Conservation (phyloP, 805 yeast species). For the Zygotorulaspora danielsina region DNA sequence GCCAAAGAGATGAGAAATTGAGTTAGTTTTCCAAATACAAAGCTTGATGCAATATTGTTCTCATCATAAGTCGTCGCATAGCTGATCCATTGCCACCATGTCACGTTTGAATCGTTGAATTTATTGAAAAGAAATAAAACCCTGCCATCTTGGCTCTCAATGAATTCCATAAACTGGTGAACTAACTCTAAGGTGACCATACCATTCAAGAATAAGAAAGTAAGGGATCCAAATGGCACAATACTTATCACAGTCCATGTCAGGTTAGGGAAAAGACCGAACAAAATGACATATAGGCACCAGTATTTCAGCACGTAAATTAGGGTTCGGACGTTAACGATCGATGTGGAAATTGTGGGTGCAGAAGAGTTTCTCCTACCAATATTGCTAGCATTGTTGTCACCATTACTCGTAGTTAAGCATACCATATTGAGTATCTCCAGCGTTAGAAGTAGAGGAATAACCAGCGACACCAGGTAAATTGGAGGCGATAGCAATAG, state of each 20-base stretch:
- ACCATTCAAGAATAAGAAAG: slow-evolving; percentile 9
- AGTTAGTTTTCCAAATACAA: slow-evolving; percentile 17
- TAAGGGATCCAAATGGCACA: slow-evolving; percentile 17
- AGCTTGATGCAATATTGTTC: slow-evolving; percentile 10
- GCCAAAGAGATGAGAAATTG: slow-evolving; percentile 15
- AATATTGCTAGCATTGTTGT: neutral
- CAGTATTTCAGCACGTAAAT: slow-evolving; percentile 23
- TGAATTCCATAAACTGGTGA: slow-evolving; percentile 17
- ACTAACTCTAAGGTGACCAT: slow-evolving; percentile 18
- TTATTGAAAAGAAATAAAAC: slow-evolving; percentile 15
- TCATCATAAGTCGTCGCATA: slow-evolving; percentile 13
- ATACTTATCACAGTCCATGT: slow-evolving; percentile 10
- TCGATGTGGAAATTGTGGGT: slow-evolving; percentile 6
- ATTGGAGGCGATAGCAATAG: slow-evolving; percentile 9
- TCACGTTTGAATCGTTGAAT: slow-evolving; percentile 15
- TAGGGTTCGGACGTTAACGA: slow-evolving; percentile 7
- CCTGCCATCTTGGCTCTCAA: slow-evolving; percentile 18
- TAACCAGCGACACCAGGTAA: slow-evolving; percentile 18
- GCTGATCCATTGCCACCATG: slow-evolving; percentile 15
- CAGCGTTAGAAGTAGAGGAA: slow-evolving; percentile 26
- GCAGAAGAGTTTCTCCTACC: neutral
- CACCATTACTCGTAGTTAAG: neutral
- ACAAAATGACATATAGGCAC: slow-evolving; percentile 18
- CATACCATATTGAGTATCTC: slow-evolving; percentile 17
- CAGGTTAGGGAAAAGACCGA: slow-evolving; percentile 17